Evolutionary conservation across 2,329 filamentous ascomycete genomes (phyloP).

Genomic region (Aspergillus spinulosporus): DNA sequence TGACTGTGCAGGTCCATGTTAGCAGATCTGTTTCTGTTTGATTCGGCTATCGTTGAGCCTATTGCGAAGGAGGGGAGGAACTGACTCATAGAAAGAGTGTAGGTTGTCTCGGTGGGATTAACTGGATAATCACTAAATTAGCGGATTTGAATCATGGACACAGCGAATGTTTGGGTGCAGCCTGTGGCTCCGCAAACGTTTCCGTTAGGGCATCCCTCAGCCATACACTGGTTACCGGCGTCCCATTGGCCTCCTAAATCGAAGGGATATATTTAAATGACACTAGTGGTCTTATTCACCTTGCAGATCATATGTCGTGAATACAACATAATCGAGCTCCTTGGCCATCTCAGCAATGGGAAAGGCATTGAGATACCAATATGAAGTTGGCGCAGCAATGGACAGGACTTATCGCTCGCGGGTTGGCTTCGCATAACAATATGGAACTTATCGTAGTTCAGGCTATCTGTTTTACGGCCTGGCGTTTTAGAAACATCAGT

Average conservation of each 20-base stretch:
- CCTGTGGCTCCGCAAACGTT: constrained; percentile 25
- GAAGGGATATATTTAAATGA: too few relatives aligned
- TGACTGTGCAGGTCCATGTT: constrained; percentile 20
- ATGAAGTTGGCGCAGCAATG: constrained; percentile 32
- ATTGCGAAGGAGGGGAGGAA: constrained; percentile 12
- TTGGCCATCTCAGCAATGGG: constrained; percentile 30
- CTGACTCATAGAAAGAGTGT: constrained; percentile 33
- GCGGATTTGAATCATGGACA: background rate
- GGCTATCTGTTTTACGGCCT: constrained; percentile 27
- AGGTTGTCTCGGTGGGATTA: constrained; percentile 42
- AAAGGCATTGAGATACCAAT: constrained; percentile 36
- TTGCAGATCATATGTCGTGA: constrained; percentile 44
- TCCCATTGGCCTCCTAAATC: constrained; percentile 23
- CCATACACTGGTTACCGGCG: constrained; percentile 24
- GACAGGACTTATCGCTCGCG: constrained; percentile 27
- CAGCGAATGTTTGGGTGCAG: too few relatives aligned
- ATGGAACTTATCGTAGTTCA: constrained; percentile 36
- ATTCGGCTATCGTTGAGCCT: too few relatives aligned
- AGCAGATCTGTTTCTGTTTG: too few relatives aligned
- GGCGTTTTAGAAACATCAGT: constrained; percentile 42
- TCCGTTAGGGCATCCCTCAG: constrained; percentile 27
- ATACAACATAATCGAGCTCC: constrained; percentile 38
- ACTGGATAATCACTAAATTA: constrained; percentile 15
- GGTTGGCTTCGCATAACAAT: constrained; percentile 16
- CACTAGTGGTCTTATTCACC: constrained; percentile 11